These are phyloP conservation scores for Apiospora koreana DNA, from an alignment of 2,329 filamentous ascomycete genomes.

Conservation along the genomic window DNA sequence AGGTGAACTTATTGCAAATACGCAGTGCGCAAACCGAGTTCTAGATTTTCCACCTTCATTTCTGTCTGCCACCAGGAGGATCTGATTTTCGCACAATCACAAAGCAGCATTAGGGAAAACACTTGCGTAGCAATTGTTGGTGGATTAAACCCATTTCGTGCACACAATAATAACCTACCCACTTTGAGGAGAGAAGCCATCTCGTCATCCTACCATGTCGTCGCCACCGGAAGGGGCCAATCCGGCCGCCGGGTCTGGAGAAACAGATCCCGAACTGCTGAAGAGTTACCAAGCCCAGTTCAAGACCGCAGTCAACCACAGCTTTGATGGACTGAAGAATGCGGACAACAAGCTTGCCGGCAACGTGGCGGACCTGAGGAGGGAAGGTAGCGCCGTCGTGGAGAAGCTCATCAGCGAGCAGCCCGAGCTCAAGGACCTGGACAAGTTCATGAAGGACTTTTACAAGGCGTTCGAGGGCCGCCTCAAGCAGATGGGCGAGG, in stretches of 20 bases:
- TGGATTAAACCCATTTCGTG: not conserved
- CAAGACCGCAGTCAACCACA: not conserved
- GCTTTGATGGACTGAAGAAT: not conserved
- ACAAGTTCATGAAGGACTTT: not conserved
- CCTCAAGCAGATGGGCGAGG: not conserved
- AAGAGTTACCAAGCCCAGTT: not conserved
- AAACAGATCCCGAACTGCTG: too few species aligned
- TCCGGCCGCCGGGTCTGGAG: not conserved
- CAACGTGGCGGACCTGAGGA: not conserved
- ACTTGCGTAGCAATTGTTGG: not conserved
- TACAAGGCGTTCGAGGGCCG: not conserved
- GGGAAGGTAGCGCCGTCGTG: not conserved
- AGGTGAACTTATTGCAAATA: not conserved
- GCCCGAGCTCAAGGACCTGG: not conserved
- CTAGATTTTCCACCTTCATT: not conserved
- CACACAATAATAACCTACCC: not conserved
- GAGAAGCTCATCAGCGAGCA: not conserved
- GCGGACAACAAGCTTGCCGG: not conserved
- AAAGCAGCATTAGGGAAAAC: not conserved
- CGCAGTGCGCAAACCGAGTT: not conserved
- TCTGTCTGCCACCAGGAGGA: not conserved
- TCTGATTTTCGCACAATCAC: not conserved
- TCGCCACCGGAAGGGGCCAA: not conserved
- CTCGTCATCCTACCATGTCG: not conserved
- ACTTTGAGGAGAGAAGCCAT: not conserved